phyloP scores from a whole-genome alignment of 305 asterid species.

The Plantago lanceolata region DNA sequence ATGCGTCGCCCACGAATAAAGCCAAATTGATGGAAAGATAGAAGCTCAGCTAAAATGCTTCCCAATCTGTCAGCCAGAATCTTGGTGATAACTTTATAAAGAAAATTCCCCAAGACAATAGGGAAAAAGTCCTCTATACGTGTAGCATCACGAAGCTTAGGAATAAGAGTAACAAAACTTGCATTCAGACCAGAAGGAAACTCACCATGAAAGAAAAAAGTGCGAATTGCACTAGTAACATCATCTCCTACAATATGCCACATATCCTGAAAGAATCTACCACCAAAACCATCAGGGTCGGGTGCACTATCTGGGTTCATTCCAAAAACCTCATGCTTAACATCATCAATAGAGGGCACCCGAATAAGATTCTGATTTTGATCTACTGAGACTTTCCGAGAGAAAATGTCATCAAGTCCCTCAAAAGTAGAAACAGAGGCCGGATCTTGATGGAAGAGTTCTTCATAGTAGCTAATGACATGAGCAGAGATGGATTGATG shows the following conservation, averaged over 20 bases:
- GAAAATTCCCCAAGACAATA: neutral
- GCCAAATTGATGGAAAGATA: neutral
- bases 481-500: too few relatives aligned
- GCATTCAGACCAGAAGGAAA: neutral
- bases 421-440: neutral
- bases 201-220: neutral
- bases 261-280: neutral
- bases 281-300: neutral
- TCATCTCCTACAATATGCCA: neutral
- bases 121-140: neutral
- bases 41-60: neutral
- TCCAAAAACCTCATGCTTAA: neutral
- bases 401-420: too few relatives aligned
- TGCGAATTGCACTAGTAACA: neutral
- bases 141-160: neutral
- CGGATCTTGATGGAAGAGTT: neutral
- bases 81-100: neutral
- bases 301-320: neutral
- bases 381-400: too few relatives aligned
- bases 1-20: neutral
- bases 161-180: neutral
- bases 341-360: neutral
- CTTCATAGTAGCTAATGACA: neutral
- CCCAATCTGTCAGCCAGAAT: neutral
- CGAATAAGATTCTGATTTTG: neutral